phyloP scores from a whole-genome alignment of 2,329 filamentous ascomycete genomes.

The Epichloe hybrida region DNA sequence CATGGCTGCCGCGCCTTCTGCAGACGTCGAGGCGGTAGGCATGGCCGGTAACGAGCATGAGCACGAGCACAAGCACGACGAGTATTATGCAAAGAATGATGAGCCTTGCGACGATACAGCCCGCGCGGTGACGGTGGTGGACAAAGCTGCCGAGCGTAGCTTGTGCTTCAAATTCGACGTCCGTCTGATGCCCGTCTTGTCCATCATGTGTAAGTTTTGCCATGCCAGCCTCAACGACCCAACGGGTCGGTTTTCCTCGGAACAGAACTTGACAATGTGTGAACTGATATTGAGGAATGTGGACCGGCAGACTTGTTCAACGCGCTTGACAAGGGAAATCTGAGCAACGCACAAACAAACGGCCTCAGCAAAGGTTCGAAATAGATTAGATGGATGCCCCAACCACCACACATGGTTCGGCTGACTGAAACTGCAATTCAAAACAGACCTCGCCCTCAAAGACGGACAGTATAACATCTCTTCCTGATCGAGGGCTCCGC shows the following conservation, averaged over 20 bases:
- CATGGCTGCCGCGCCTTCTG: conserved; percentile 3
- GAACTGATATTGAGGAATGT: neutral
- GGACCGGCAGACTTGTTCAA: conserved; percentile 28
- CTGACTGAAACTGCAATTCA: neutral
- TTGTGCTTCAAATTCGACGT: conserved; percentile 42
- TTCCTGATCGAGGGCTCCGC: conserved; percentile 41
- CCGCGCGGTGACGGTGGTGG: conserved; percentile 15
- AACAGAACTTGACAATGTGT: accelerated
- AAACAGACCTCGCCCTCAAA: conserved; percentile 36
- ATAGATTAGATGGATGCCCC: neutral
- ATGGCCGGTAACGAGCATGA: conserved; percentile 6
- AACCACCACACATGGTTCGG: conserved; percentile 11
- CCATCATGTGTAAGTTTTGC: conserved; percentile 32
- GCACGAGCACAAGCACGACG: neutral
- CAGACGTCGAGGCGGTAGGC: conserved; percentile 3
- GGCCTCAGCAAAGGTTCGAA: conserved; percentile 23
- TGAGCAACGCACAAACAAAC: conserved; percentile 43
- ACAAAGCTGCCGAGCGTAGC: conserved; percentile 32
- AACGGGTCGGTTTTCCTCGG: too few relatives aligned
- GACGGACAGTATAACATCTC: conserved; percentile 51
- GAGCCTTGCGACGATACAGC: conserved; percentile 9
- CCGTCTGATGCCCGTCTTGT: conserved; percentile 38
- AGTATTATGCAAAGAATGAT: conserved; percentile 7
- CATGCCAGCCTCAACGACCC: too few relatives aligned
- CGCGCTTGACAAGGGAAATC: conserved; percentile 29